Base-by-base conservation (phyloP, 768 basidiomycete genomes). In the Mrakia blollopis region DNA sequence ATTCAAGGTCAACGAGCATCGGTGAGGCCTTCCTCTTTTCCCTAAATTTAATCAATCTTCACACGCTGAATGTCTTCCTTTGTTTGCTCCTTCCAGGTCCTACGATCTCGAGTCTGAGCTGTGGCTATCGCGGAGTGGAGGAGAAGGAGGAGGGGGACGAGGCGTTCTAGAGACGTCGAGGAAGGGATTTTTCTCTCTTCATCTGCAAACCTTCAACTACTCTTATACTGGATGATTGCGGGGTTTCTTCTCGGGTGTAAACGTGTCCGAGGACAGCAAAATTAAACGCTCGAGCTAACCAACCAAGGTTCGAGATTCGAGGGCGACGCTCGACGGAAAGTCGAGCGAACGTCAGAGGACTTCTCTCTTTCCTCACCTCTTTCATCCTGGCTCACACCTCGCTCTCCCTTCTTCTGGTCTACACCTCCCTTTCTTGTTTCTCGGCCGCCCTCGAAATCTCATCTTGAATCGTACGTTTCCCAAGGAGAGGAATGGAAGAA, bases 131-230 rank as follows among this genome's bases (percentile, higher is more conserved):
- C 68, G 72, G 23, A 39, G 14, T 3, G 69, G 71, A 18, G 41
- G 23, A 25, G 63, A 14, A 7, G 44, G 44, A 13, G n/a, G 39
- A 52, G n/a, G n/a, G n/a, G 37, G 69, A 3, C 57, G 69, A 50
- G 35, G 63, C 70, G 35, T 67, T 30, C 16, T 73, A 30, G 44
- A 61, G 60, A 57, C 65, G n/a, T 47, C 23, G 2, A 37, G 77
- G n/a, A 74, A 62, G 23, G 73, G 52, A 16, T 32, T 3, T 25
- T 73, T 69, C 67, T 44, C 30, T 21, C 73, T 78, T 1, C 77
- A 78, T 67, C 52, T 67, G 50, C 67, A 78, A 68, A 71, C 73
- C 18, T 78, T 78, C 73, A 78, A 78, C 73, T 78, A 78, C 32
- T 8, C 62, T 6, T 77, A 77, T 41, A 72, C 61, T 23, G 63